phyloP scores from a whole-genome alignment of 1,139 yeast genomes.

The Debaryomyces sp. region DNA sequence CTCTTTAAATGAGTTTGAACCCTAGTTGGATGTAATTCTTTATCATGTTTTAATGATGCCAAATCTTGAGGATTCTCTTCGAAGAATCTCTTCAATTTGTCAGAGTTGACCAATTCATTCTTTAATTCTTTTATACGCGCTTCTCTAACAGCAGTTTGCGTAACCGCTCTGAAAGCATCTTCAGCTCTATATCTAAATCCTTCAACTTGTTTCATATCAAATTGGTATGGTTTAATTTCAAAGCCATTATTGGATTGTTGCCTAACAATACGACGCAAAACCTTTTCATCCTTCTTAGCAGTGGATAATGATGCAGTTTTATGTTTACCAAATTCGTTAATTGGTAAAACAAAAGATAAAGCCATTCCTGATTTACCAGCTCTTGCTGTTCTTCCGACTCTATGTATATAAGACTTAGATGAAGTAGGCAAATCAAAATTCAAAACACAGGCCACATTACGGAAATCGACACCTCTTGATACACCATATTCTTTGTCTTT shows the following conservation, averaged over 20 bases:
- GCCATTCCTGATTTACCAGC: slow-evolving; percentile 97
- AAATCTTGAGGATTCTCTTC: slow-evolving; percentile 98
- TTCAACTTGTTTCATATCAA: slow-evolving; percentile 91
- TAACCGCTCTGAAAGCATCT: slow-evolving; percentile 95
- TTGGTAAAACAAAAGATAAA: slow-evolving; percentile 86
- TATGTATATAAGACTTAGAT: slow-evolving; percentile 87
- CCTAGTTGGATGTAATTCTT: slow-evolving; percentile 80
- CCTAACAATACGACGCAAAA: slow-evolving; percentile 72
- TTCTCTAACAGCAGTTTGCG: slow-evolving; percentile 86
- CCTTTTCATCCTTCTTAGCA: slow-evolving; percentile 84
- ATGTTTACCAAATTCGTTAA: slow-evolving; percentile 85
- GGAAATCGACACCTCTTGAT: slow-evolving; percentile 96
- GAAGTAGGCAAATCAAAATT: slow-evolving; percentile 94
- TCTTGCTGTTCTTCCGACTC: slow-evolving; percentile 97
- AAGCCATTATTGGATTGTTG: slow-evolving; percentile 77
- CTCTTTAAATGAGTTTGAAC: slow-evolving; percentile 85
- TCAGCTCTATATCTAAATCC: slow-evolving; percentile 97
- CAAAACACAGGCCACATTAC: slow-evolving; percentile 92
- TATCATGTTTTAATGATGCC: slow-evolving; percentile 86
- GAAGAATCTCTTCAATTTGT: slow-evolving; percentile 89
- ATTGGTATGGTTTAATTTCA: slow-evolving; percentile 80
- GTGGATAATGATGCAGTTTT: slow-evolving; percentile 72
- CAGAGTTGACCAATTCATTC: slow-evolving; percentile 84
- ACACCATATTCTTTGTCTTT: slow-evolving; percentile 86
- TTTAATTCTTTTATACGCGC: slow-evolving; percentile 91